phyloP scores from a whole-genome alignment of 139 green algal genomes.

The Chlorella sp. region DNA sequence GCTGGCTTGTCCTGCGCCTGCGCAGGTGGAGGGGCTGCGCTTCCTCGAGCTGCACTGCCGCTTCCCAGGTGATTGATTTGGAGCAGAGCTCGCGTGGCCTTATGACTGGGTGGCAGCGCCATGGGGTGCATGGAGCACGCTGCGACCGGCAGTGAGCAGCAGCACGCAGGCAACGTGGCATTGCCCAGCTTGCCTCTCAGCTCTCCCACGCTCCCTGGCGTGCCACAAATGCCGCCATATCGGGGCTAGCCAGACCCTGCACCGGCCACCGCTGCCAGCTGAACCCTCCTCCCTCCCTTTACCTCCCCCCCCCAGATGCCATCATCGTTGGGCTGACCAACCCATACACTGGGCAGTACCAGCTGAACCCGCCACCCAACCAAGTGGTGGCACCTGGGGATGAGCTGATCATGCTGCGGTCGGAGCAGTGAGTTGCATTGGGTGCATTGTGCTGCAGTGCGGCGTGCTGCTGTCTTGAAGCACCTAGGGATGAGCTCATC shows the following conservation, averaged over 20 bases:
- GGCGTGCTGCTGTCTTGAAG: not conserved
- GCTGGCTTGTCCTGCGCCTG: too few relatives aligned
- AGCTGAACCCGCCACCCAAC: conserved; percentile 17
- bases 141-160: too few relatives aligned
- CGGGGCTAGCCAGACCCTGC: too few relatives aligned
- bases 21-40: not conserved
- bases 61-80: conserved; percentile 17
- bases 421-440: not conserved
- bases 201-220: not conserved
- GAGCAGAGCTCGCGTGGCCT: not conserved
- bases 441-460: not conserved
- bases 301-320: conserved; percentile 18
- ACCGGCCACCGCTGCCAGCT: too few relatives aligned
- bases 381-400: conserved; percentile 7
- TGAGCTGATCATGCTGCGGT: conserved; percentile 45
- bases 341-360: not conserved
- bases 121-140: not conserved
- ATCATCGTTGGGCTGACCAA: conserved; percentile 20
- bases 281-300: not conserved
- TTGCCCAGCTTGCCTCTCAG: not conserved
- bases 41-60: conserved; percentile 35
- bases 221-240: too few relatives aligned
- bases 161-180: too few relatives aligned
- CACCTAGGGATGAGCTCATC: too few relatives aligned
- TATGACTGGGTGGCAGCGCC: not conserved